A percentile compares a stretch with the other conserved stretches of the same genome.
These are phyloP conservation scores for Albizia julibrissin DNA, from an alignment of 306 rosid genomes.

Conservation along the genomic window DNA sequence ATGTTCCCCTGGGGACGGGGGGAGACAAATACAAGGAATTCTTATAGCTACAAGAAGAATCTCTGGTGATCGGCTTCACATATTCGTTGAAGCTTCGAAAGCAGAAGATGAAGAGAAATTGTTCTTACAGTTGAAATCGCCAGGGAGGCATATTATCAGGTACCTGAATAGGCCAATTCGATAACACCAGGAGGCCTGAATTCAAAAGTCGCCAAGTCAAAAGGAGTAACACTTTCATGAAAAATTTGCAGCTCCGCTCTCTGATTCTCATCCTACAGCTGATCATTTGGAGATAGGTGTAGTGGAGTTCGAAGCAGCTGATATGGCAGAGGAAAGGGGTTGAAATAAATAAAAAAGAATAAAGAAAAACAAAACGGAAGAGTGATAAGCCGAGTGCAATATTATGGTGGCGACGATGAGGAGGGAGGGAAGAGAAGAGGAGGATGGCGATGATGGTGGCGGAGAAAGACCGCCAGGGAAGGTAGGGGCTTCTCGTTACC, in stretches of 20 bases:
- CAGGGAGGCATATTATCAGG: constrained; percentile 20
- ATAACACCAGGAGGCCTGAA: constrained; percentile 23
- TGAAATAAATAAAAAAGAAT: background rate
- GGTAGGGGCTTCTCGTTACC: constrained; percentile 43
- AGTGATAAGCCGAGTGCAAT: background rate
- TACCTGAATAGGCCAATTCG: constrained; percentile 38
- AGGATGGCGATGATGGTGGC: constrained; percentile 25
- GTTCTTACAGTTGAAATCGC: too few species aligned
- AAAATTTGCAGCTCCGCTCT: background rate
- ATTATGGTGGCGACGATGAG: background rate
- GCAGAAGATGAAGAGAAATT: too few species aligned
- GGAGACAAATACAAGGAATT: background rate
- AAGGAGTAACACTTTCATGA: constrained; percentile 25
- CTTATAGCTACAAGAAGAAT: background rate
- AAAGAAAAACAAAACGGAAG: background rate
- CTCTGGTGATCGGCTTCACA: background rate
- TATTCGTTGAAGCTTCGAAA: too few species aligned
- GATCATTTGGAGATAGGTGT: constrained; percentile 2
- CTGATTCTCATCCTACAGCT: background rate
- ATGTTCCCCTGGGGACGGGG: background rate
- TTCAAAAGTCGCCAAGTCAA: constrained; percentile 15
- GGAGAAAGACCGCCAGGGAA: constrained; percentile 58
- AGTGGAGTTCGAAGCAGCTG: constrained; percentile 18
- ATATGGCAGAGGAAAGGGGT: constrained; percentile 19
- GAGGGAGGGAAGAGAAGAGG: too few species aligned